Evolutionary conservation across 1,284 basidiomycete genomes (phyloP).

Genomic region (Microbotryum lychnidis-dioicae): DNA sequence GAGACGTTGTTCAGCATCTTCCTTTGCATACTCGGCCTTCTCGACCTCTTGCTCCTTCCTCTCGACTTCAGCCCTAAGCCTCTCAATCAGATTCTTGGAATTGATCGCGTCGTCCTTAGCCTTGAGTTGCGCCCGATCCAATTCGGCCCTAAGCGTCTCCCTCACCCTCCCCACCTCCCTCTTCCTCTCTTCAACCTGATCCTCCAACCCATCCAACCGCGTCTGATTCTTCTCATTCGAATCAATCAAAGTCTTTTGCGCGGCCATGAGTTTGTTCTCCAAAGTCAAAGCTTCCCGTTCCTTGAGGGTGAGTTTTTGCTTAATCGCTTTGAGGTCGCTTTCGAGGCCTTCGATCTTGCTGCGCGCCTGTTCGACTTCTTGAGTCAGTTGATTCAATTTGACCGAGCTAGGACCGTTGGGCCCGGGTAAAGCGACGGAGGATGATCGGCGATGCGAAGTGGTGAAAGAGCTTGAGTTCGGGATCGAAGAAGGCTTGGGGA

Average conservation of each 20-base stretch:
- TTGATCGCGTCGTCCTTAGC: too few species aligned
- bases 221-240: neutral
- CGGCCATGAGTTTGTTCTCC: conserved; percentile 18
- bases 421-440: neutral
- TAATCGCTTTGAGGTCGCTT: neutral
- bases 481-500: conserved; percentile 2
- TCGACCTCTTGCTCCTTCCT: conserved; percentile 5
- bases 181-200: conserved; percentile 12
- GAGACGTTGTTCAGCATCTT: conserved; percentile 1
- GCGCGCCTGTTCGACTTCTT: conserved; percentile 6
- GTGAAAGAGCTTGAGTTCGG: conserved; percentile 2
- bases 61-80: conserved; percentile 7
- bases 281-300: conserved; percentile 7
- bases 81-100: neutral
- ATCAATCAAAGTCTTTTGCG: conserved; percentile 1
- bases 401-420: neutral
- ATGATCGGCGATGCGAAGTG: conserved; percentile 1
- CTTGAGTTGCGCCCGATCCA: neutral
- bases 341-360: neutral
- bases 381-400: conserved; percentile 9
- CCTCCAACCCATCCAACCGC: neutral
- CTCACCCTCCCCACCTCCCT: conserved; percentile 1
- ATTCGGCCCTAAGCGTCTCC: neutral
- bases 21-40: neutral
- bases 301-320: conserved; percentile 3